These are phyloP conservation scores for Syzygium malaccense DNA, from an alignment of 441 rosid species.

Conservation along the genomic window DNA sequence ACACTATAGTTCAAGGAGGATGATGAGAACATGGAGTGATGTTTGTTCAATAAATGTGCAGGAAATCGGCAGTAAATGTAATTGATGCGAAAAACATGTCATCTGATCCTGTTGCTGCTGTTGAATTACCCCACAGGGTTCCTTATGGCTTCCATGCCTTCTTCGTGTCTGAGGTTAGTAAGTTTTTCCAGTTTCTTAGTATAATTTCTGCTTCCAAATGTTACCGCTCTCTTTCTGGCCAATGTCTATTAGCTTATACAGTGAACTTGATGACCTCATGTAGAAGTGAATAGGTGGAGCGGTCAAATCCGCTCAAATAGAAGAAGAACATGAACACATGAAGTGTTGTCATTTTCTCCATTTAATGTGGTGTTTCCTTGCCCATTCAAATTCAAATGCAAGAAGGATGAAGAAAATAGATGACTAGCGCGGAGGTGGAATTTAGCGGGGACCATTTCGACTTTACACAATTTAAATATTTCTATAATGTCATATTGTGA, in stretches of 20 bases:
- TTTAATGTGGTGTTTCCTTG: constrained; percentile 10
- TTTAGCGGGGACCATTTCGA: background rate
- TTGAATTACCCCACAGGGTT: constrained; percentile 83
- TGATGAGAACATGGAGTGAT: background rate
- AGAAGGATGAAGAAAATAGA: background rate
- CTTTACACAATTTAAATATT: background rate
- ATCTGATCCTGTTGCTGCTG: constrained; percentile 83
- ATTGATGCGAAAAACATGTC: constrained; percentile 97
- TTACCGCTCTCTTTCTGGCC: background rate
- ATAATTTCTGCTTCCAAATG: background rate
- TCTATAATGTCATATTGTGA: background rate
- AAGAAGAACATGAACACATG: constrained; percentile 18
- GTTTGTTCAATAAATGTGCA: constrained; percentile 19
- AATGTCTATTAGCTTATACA: background rate
- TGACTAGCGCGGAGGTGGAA: background rate
- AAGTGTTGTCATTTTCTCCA: constrained; percentile 41
- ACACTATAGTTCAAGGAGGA: background rate
- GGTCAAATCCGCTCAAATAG: background rate
- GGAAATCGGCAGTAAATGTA: constrained; percentile 72
- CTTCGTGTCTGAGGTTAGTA: constrained; percentile 77
- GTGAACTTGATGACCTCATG: background rate
- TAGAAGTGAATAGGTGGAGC: background rate
- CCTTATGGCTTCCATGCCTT: constrained; percentile 96
- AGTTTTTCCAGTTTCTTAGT: background rate
- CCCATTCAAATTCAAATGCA: background rate